Base-by-base conservation (phyloP, 495 filamentous ascomycete genomes). In the Chaetomium cochliodes region DNA sequence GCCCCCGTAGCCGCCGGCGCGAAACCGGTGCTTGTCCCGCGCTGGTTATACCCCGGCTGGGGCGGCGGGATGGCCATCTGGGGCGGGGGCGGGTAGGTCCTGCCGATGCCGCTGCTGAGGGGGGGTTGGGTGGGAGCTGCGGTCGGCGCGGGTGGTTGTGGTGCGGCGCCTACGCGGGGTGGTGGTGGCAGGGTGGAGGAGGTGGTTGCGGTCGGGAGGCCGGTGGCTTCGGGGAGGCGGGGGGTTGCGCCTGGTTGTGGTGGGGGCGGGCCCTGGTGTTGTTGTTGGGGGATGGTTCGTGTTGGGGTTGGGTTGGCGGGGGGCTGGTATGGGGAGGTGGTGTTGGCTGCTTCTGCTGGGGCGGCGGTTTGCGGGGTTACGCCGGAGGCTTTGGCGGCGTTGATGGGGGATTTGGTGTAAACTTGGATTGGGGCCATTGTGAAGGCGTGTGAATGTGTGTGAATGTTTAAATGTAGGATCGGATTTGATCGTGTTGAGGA, bases 381-480 rank as follows among this genome's bases (percentile, higher is more conserved):
- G 49, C 77, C 82, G 20, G 77, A 74, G 22, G 84, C 73, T 70
- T 85, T 86, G 44, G 78, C 79, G 12, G 81, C 69, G 56, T 78
- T 83, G 68, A 90, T 84, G 55, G 87, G 86, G 53, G 82, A 82
- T 46, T 86, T 77, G 23, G 79, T 82, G 78, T 87, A 84, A 30
- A 87, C 78, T 49, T 75, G 82, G 66, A 90, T 84, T 5, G 84
- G 84, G 12, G 84, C 76, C 81, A 87, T 87, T 41, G 28, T 78
- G 61, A 70, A 30, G 28, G 28, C 6, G 20, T 42, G 15, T 5
- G 28, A 30, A 30, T 30, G n/a, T 26, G n/a, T 49, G 28, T 44
- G 20, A 50, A 46, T 13, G 44, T n/a, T n/a, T n/a, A n/a, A 22
- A 47, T 47, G 44, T n/a, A 46, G 42, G 16, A 47, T 18, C 20